Percentiles rank a stretch among this genome's conserved stretches.
Conservation (phyloP, 352 stramenopile species). For the Phytopythium oedochilum region DNA sequence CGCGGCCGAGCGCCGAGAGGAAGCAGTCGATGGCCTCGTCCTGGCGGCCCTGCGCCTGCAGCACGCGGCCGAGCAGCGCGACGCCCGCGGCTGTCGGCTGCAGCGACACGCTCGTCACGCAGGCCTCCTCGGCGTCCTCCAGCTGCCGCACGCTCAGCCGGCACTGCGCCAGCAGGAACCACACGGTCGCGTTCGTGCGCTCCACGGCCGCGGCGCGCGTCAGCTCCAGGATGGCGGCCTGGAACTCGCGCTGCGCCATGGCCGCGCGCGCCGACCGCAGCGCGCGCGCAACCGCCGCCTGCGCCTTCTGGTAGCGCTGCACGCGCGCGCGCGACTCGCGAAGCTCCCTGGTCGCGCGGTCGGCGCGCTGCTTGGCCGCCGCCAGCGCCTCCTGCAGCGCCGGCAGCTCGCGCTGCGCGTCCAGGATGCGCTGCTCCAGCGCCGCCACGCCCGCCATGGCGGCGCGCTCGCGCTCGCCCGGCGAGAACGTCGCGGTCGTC, state of each 20-base stretch:
- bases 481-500: conserved; percentile 22
- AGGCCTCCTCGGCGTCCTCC: conserved; percentile 47
- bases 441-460: conserved; percentile 39
- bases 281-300: conserved; percentile 33
- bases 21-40: conserved; percentile 63
- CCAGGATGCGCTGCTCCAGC: conserved; percentile 36
- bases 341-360: conserved; percentile 23
- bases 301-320: conserved; percentile 41
- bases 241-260: conserved; percentile 52
- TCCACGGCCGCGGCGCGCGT: conserved; percentile 40
- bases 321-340: conserved; percentile 34
- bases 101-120: conserved; percentile 42
- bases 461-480: conserved; percentile 23
- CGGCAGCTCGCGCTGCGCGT: conserved; percentile 42
- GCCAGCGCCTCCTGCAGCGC: conserved; percentile 37
- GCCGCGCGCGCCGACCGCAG: conserved; percentile 28
- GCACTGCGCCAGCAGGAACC: conserved; percentile 53
- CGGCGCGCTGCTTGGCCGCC: conserved; percentile 25
- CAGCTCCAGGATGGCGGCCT: conserved; percentile 56
- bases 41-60: conserved; percentile 41
- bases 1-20: conserved; percentile 50
- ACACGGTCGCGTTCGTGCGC: conserved; percentile 39
- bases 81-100: conserved; percentile 30
- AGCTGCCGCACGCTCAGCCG: conserved; percentile 41
- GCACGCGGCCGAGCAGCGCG: conserved; percentile 41